phyloP scores from a whole-genome alignment of 2,329 filamentous ascomycete species.

The Clarireedia paspali region DNA sequence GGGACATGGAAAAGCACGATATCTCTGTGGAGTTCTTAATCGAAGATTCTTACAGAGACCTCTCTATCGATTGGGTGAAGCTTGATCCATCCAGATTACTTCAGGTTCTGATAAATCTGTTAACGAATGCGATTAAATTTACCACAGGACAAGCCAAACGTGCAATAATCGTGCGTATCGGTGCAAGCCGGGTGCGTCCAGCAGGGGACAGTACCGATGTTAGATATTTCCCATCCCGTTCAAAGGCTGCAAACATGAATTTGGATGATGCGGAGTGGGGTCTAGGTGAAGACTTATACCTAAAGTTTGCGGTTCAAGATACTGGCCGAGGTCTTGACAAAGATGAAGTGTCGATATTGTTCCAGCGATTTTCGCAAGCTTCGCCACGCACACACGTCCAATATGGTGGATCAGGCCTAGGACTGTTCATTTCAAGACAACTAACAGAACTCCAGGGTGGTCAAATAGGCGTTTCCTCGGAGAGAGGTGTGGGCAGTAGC shows the following conservation, averaged over 20 bases:
- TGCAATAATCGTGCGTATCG: slow-evolving; percentile 37
- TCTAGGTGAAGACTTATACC: slow-evolving; percentile 59
- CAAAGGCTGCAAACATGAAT: slow-evolving; percentile 21
- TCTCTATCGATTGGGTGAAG: slow-evolving; percentile 63
- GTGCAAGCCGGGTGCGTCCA: slow-evolving; percentile 22
- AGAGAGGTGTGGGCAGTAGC: slow-evolving; percentile 60
- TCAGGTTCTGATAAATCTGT: slow-evolving; percentile 74
- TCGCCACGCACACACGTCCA: slow-evolving; percentile 74
- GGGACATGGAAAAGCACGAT: slow-evolving; percentile 62
- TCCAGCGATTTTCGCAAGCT: slow-evolving; percentile 68
- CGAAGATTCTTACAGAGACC: slow-evolving; percentile 56
- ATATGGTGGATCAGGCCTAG: slow-evolving; percentile 75
- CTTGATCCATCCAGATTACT: slow-evolving; percentile 70
- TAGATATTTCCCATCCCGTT: slow-evolving; percentile 29
- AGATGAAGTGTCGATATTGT: slow-evolving; percentile 66
- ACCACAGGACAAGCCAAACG: slow-evolving; percentile 56
- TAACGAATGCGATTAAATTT: slow-evolving; percentile 79
- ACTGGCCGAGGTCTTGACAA: slow-evolving; percentile 67
- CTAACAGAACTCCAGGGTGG: slow-evolving; percentile 75
- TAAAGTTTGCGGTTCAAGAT: slow-evolving; percentile 68
- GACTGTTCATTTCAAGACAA: slow-evolving; percentile 71
- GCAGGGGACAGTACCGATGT: slow-evolving; percentile 42
- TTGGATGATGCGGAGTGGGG: slow-evolving; percentile 49
- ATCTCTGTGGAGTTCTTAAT: slow-evolving; percentile 65
- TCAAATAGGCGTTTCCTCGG: slow-evolving; percentile 66